Base-by-base conservation (phyloP, 371 early-diverging fungal species). In the Rhizopus stolonifer region DNA sequence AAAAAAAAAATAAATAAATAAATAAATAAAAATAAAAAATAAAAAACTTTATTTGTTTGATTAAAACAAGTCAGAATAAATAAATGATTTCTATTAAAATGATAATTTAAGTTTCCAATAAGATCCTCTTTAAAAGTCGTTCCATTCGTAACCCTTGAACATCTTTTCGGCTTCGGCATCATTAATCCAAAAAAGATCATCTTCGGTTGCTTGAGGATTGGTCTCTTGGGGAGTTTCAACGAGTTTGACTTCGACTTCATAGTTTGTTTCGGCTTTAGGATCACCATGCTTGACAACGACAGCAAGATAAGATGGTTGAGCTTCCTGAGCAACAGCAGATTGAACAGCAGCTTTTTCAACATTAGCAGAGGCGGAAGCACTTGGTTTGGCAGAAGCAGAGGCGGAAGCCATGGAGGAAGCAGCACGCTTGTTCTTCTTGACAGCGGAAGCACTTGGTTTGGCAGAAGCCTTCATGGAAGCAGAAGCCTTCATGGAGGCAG, bases 71-170 rank as follows among this genome's bases (percentile, higher is more conserved):
- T 25, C 44, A 45, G 31, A 33, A 21, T 14, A 36, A 36, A 36
- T 36, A 36, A 36, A 36, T 36, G 15, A 5, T 36, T 36, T 36
- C 36, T 36, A 36, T 4, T 4, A 47, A 32, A 9, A n/a, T 8
- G 22, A 7, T 23, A 25, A 23, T 43, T 44, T 36, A n/a, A n/a
- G 14, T 36, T 36, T 36, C 14, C 5, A 11, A 36, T 5, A 36
- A 36, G 31, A 10, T 29, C 14, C 36, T 15, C 6, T 29, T 29
- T 29, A 29, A 29, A 29, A 6, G 29, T 29, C 47, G 40, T 47
- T 58, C 59, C 53, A 52, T 22, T 48, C 19, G 15, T 49, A 60
- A 6, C 60, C 60, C 31, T 45, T 49, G 52, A 53, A 59, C 4
- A 11, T 15, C 1, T 25, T 25, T 45, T 60, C 54, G 22, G 56